phyloP scores from a whole-genome alignment of 2,329 filamentous ascomycete species.

The Pseudogymnoascus sp. region DNA sequence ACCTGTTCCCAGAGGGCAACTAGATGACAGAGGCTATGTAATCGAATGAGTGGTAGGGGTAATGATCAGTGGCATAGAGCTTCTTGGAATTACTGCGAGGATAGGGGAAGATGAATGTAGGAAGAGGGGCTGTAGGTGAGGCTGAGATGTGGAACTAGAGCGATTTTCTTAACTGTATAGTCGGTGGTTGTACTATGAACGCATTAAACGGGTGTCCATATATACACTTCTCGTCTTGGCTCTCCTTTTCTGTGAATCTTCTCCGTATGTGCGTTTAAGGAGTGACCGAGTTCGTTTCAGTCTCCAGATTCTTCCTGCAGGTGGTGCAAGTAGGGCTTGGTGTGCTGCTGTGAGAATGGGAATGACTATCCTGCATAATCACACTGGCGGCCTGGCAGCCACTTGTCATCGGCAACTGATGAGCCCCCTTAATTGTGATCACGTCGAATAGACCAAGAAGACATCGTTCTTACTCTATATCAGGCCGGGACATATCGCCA shows the following conservation, averaged over 20 bases:
- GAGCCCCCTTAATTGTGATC: too few relatives aligned
- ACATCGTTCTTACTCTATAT: too few relatives aligned
- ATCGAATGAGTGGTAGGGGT: background rate
- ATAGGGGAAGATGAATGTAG: background rate
- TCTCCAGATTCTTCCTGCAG: too few relatives aligned
- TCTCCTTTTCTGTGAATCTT: background rate
- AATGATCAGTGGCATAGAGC: slow-evolving; percentile 4
- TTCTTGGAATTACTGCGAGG: background rate
- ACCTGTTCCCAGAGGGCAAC: slow-evolving; percentile 66
- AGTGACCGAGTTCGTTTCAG: background rate
- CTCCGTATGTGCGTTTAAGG: background rate
- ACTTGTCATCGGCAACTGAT: too few relatives aligned
- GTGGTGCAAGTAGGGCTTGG: too few relatives aligned
- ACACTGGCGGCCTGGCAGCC: too few relatives aligned
- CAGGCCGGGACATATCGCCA: too few relatives aligned
- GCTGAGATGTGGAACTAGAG: slow-evolving; percentile 1
- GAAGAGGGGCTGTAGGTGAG: slow-evolving; percentile 3
- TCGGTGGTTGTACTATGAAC: slow-evolving; percentile 4
- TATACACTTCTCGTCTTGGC: background rate
- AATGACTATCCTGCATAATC: too few relatives aligned
- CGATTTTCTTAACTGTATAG: slow-evolving; percentile 7
- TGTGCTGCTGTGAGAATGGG: too few relatives aligned
- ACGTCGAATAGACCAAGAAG: too few relatives aligned
- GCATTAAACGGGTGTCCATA: slow-evolving; percentile 3
- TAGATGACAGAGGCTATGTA: slow-evolving; percentile 16